Evolutionary conservation across 2,329 filamentous ascomycete genomes (phyloP), one percentile per base, ranked within the genome.

Genomic region (Aspergillus brunneoviolaceus): DNA sequence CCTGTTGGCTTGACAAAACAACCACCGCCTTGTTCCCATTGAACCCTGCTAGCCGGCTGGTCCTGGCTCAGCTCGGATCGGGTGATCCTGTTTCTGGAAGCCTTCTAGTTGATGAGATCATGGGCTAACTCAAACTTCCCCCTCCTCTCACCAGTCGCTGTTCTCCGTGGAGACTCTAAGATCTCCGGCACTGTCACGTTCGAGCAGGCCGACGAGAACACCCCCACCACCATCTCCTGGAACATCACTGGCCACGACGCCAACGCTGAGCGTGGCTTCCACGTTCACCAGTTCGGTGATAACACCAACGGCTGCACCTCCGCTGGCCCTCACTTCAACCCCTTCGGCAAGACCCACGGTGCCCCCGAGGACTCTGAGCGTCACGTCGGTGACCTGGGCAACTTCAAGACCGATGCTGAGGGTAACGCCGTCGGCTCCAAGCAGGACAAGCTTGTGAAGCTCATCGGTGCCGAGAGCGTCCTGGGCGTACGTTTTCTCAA

Each of bases 301-400:
- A 98, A 98, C 87, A 98, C 95, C 85, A 99, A 99, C 83, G 95
- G 95, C 80, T 99, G 95, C 90, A 98, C 94, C 69, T 96, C 91
- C 69, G 95, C 95, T 69, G 95, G 95, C 57, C 94, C 95, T 80
- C 95, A 99, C 85, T 99, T 97, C 90, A 99, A 99, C 89, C 95
- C 95, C 70, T 86, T 90, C 82, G 83, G 84, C 84, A 96, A 96
- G 87, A 89, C 85, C 71, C 95, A 99, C 84, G 95, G 95, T 76
- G 90, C 89, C 75, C 95, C 92, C 70, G 76, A 80, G 35, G 94
- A 97, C 79, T 84, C 87, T 67, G 85, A 87, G 73, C 93, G 95
- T 79, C 95, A 99, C 82, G 95, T 98, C 68, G 95, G 95, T 81
- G 95, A 98, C 81, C 84, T 99, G 69, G 95, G 95, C 77, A 99